Conservation (phyloP, 495 filamentous ascomycete genomes). For the Staphylotrichum tortipilum region DNA sequence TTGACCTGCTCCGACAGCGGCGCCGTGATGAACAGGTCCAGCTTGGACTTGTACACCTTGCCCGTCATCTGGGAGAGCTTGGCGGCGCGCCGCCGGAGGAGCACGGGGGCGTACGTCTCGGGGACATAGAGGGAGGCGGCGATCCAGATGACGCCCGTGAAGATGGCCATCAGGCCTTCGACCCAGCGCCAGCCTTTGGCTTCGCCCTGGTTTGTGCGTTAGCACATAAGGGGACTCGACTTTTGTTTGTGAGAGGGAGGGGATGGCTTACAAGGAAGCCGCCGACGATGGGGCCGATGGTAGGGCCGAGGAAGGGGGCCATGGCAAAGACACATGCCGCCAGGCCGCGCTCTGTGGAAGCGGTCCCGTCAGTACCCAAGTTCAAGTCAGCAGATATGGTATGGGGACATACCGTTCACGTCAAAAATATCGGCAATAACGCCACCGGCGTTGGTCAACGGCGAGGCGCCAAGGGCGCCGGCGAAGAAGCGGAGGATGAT, state of each 20-base stretch:
- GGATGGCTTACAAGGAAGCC: slow-evolving; percentile 52
- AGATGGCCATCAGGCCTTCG: slow-evolving; percentile 57
- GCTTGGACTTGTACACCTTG: slow-evolving; percentile 46
- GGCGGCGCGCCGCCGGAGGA: slow-evolving; percentile 63
- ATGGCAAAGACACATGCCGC: slow-evolving; percentile 57
- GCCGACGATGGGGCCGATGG: slow-evolving; percentile 49
- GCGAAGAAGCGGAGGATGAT: slow-evolving; percentile 72
- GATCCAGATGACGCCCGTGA: slow-evolving; percentile 57
- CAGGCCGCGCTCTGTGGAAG: slow-evolving; percentile 47
- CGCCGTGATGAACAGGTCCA: slow-evolving; percentile 51
- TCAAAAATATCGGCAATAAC: slow-evolving; percentile 70
- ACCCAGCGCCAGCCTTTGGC: slow-evolving; percentile 57
- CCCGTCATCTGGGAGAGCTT: slow-evolving; percentile 60
- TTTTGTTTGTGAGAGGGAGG: slow-evolving; percentile 2
- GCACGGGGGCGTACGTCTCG: slow-evolving; percentile 69
- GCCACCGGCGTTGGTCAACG: slow-evolving; percentile 64
- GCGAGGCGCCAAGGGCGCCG: slow-evolving; percentile 67
- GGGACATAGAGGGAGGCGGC: slow-evolving; percentile 60
- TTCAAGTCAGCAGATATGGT: not conserved
- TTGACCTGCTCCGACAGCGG: slow-evolving; percentile 38
- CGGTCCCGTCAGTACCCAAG: not conserved
- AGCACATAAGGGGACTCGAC: too few relatives aligned
- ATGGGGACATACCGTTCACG: slow-evolving; percentile 24
- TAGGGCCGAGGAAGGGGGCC: slow-evolving; percentile 63
- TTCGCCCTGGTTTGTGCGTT: slow-evolving; percentile 10